Evolutionary conservation across 129 eudicot genomes (phyloP), one percentile per base, ranked within the genome.

Genomic region (Centella asiatica): DNA sequence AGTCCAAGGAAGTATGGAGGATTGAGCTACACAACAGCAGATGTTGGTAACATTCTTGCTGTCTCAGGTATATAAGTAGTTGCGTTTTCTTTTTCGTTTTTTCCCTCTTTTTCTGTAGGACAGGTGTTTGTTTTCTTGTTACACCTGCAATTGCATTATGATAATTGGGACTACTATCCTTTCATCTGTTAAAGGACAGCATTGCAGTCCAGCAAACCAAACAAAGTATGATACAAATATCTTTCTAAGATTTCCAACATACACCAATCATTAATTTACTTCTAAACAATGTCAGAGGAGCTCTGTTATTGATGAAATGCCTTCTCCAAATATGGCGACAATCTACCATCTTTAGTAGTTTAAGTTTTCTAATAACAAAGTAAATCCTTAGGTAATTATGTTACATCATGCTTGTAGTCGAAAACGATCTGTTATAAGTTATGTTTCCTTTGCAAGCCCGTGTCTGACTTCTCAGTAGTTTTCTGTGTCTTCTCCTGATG

Each of bases 41-140:
- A 69, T 69, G 78, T 76, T 33, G 86, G 86, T 33, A 67, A 72
- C 69, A 79, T 74, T 73, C 86, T 81, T 72, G 52, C 77, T 15
- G 60, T 80, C 31, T 44, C 86, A 76, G 86, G 86, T 80, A 64
- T 54, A 9, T 49, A 52, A 20, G 29, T 23, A 32, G 20, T n/a
- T n/a, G n/a, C n/a, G n/a, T n/a, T n/a, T n/a, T n/a, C n/a, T n/a
- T n/a, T n/a, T n/a, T n/a, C n/a, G n/a, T n/a, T n/a, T n/a, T n/a
- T n/a, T n/a, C n/a, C n/a, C n/a, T n/a, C n/a, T n/a, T 63, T 63
- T 24, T 20, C 47, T 13, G 17, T 1, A 40, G 11, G 45, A 13
- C 45, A 15, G 45, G 19, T n/a, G 26, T n/a, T 33, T 7, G n/a
- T 19, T 20, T 57, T 0, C 5, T 19, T 13, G n/a, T 8, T 33